Conservation (phyloP, 176 grass and related monocot genomes). For the Aegilops speltoides region DNA sequence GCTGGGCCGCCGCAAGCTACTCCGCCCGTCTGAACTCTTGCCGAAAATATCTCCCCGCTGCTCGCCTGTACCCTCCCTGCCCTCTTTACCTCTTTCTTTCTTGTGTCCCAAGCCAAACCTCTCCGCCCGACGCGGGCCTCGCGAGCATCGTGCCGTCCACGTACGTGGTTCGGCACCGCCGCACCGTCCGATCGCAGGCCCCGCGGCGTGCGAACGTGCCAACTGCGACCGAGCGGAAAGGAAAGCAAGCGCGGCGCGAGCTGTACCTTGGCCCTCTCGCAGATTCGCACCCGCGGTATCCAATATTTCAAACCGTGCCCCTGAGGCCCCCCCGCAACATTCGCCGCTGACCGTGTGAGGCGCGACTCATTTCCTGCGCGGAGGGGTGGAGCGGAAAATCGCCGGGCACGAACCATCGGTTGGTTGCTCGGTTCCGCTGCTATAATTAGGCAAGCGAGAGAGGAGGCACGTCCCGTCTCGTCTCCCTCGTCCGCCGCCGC, state of each 20-base stretch:
- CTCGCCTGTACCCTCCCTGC: not conserved
- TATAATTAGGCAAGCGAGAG: constrained; percentile 34
- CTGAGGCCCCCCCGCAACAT: rapidly evolving
- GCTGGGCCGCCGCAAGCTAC: constrained; percentile 19
- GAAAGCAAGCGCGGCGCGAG: constrained; percentile 13
- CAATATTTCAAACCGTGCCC: not conserved
- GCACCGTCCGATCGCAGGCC: constrained; percentile 14
- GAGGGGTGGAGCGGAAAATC: not conserved
- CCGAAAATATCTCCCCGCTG: not conserved
- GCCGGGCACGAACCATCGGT: not conserved
- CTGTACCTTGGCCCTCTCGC: not conserved
- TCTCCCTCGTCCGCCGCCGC: constrained; percentile 38
- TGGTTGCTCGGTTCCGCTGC: not conserved
- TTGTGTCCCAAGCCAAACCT: constrained; percentile 39
- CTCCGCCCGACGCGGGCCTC: not conserved
- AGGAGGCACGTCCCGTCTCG: constrained; percentile 12
- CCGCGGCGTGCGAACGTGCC: not conserved
- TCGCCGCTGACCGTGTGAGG: not conserved
- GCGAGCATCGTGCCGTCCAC: constrained; percentile 37
- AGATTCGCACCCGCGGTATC: not conserved
- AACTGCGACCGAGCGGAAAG: constrained; percentile 11
- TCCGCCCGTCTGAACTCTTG: not conserved
- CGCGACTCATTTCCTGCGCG: rapidly evolving
- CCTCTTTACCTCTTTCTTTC: constrained; percentile 22
- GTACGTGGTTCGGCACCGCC: not conserved